Evolutionary conservation across 129 eudicot genomes (phyloP).

Genomic region (Sambucus nigra): DNA sequence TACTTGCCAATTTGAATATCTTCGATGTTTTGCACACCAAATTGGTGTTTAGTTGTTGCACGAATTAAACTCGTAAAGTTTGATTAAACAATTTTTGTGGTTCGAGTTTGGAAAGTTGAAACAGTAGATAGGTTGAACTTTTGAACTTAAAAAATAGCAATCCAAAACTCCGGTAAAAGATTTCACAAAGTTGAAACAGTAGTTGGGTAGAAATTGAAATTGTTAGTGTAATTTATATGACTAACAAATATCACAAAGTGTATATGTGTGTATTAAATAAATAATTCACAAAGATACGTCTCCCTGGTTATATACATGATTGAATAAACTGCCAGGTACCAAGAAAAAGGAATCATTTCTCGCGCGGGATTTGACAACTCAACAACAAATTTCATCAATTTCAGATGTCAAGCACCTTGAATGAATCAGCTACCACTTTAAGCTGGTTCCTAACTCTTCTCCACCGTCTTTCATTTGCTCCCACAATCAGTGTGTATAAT

Average conservation of each 20-base stretch:
- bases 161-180: too few relatives aligned
- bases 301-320: neutral
- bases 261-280: neutral
- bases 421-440: conserved; percentile 89
- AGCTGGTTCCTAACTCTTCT: conserved; percentile 63
- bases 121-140: too few relatives aligned
- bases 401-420: conserved; percentile 71
- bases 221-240: too few relatives aligned
- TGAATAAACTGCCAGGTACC: neutral
- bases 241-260: neutral
- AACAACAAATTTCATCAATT: neutral
- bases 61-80: too few relatives aligned
- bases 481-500: conserved; percentile 79
- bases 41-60: too few relatives aligned
- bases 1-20: too few relatives aligned
- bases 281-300: neutral
- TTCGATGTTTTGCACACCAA: too few relatives aligned
- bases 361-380: neutral
- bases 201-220: too few relatives aligned
- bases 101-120: too few relatives aligned
- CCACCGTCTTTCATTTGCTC: conserved; percentile 88
- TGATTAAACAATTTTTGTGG: too few relatives aligned
- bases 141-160: too few relatives aligned
- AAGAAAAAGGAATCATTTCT: neutral
- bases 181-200: too few relatives aligned